These are phyloP conservation scores for Mentha longifolia DNA, from an alignment of 257 asterid species.

Conservation along the genomic window DNA sequence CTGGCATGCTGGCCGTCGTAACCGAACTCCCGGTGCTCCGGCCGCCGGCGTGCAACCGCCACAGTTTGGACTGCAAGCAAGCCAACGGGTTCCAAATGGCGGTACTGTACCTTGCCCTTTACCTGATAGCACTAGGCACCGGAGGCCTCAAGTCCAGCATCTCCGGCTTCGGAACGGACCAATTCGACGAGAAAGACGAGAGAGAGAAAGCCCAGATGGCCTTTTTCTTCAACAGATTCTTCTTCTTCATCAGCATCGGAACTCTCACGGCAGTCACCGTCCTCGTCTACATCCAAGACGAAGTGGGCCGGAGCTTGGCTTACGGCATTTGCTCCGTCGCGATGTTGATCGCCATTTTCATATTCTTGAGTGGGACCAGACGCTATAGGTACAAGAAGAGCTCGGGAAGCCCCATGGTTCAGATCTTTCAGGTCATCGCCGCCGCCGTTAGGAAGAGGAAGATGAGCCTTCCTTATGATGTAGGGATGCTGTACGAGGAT, in stretches of 20 bases:
- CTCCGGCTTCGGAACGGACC: conserved; percentile 90
- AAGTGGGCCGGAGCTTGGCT: conserved; percentile 71
- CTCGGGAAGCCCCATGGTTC: conserved; percentile 76
- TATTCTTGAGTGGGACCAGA: conserved; percentile 69
- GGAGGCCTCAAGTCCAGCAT: conserved; percentile 95
- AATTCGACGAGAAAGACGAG: conserved; percentile 85
- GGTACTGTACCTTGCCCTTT: conserved; percentile 68
- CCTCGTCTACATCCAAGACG: conserved; percentile 81
- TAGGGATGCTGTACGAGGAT: conserved; percentile 60
- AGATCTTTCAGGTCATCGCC: conserved; percentile 69
- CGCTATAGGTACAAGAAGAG: conserved; percentile 74
- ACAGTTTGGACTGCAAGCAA: conserved; percentile 42
- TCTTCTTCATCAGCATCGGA: conserved; percentile 89
- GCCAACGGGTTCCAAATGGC: conserved; percentile 83
- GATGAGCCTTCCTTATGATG: conserved; percentile 55
- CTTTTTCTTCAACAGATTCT: conserved; percentile 83
- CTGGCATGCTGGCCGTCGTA: conserved; percentile 65
- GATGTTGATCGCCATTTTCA: conserved; percentile 58
- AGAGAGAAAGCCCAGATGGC: conserved; percentile 83
- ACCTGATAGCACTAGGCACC: conserved; percentile 85
- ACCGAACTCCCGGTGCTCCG: conserved; percentile 67
- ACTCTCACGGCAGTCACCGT: conserved; percentile 82
- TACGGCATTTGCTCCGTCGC: conserved; percentile 76
- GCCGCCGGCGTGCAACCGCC: conserved; percentile 69
- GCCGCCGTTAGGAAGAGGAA: conserved; percentile 68